Base-by-base conservation (phyloP, 257 asterid species). In the Parsonsia alboflavescens region DNA sequence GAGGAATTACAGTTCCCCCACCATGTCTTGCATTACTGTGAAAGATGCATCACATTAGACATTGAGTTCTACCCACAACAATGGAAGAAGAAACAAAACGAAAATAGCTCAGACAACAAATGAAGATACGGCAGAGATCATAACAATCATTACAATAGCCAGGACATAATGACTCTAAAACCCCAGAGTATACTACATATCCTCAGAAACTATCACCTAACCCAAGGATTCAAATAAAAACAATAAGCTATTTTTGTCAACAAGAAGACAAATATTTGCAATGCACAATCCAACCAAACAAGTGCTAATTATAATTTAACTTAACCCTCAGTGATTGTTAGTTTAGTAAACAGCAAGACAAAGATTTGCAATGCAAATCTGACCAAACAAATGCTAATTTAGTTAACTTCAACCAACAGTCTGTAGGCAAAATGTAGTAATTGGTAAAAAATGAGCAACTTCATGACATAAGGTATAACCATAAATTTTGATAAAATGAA, bases 1-100 rank as follows among this genome's bases (percentile, higher is more conserved):
- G 93, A 24, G 98, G 98, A 66, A 95, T 90, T n/a, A 95, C 90
- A 21, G 89, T 86, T 71, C 98, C 98, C 77, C 98, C 98, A 81
- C 98, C 98, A 33, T 95, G 99, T 85, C 90, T 92, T 26, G 99
- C 98, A 73, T 95, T 95, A 88, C 99, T 95, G 90, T 44, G 61
- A 66, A 33, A 73, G 77, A 50, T 78, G 44, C 48, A 58, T 52
- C 54, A 50, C 17, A 64, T 61, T 70, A 67, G 75, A 64, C 24
- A 70, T 53, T 26, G 72, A 56, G 52, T 57, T 70, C 80, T 59
- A 65, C 62, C 53, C 5, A 44, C 70, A 81, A 30, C 19, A 46
- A 39, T 61, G 57, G 26, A 72, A 72, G 54, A 50, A 70, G 39
- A 26, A 36, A 16, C 10, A 19, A 36, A n/a, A 5, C 15, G 7